Conservation (phyloP, 2,329 filamentous ascomycete genomes). For the Fusarium sp. region DNA sequence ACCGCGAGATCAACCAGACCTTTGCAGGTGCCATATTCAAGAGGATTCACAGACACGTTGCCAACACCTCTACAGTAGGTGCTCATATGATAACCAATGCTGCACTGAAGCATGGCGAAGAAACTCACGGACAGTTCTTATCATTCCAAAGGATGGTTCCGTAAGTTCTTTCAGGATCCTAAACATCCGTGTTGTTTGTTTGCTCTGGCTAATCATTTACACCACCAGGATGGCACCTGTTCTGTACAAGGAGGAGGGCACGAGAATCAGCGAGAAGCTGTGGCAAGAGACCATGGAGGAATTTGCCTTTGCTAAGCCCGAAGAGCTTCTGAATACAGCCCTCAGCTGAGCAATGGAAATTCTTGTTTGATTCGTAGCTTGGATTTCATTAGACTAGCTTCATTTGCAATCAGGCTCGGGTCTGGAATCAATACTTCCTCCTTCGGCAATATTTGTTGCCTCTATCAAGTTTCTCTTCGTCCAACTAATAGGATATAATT, state of each 20-base stretch:
- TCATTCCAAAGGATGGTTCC: not conserved
- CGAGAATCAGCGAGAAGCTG: not conserved
- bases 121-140: not conserved
- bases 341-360: not conserved
- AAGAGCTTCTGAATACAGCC: not conserved
- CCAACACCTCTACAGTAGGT: not conserved
- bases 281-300: not conserved
- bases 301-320: not conserved
- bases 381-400: too few species aligned
- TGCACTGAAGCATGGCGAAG: conserved; percentile 14
- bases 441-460: too few species aligned
- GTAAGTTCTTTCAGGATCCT: not conserved
- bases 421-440: too few species aligned
- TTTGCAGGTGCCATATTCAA: conserved; percentile 13
- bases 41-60: not conserved
- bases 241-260: not conserved
- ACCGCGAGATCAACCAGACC: not conserved
- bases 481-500: too few species aligned
- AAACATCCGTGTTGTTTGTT: too few species aligned
- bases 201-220: not conserved
- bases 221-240: not conserved
- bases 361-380: rapidly evolving
- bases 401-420: rapidly evolving
- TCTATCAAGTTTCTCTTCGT: too few species aligned
- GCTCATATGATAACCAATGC: conserved; percentile 23